Base-by-base conservation (phyloP, 495 filamentous ascomycete genomes). In the Bathelium albidoporum region DNA sequence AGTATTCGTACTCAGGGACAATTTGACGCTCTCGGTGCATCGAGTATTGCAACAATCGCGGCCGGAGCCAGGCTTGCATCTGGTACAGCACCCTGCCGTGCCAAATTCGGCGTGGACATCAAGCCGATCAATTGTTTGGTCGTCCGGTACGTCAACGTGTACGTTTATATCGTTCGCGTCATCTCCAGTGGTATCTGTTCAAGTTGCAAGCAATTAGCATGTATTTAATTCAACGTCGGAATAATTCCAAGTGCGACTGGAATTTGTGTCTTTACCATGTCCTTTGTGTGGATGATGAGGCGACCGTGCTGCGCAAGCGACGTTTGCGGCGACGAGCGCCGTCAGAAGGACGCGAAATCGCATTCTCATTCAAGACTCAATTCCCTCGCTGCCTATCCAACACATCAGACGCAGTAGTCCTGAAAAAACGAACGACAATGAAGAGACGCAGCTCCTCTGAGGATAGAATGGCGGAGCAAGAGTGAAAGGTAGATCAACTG, bases 401-500 rank as follows among this genome's bases (percentile, higher is more conserved):
- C 20, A 28, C 49, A 55, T 55, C 16, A 29, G 49, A 55, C 24
- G 12, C 24, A 55, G 24, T 9, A 16, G 29, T 55, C 49, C 49
- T n/a, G n/a, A n/a, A n/a, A 55, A 55, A 55, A 55, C 49, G 20
- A 29, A 20, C 24, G 49, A 16, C 49, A 55, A 55, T 55, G 49
- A 29, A 29, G 49, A 55, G 20, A 20, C 49, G 16, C 5, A 55
- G 49, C 49, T 26, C 7, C 20, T 29, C 24, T 55, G 49, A 55
- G 49, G 20, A 55, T 55, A 55, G 49, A 29, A 29, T 26, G 24
- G 24, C 26, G 29, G 49, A 32, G 49, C 49, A 55, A 20, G 44
- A 49, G n/a, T 20, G 44, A 49, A 20, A 9, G 49, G 16, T 16
- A 16, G 20, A 11, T 55, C 7, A 28, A 5, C 29, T 55, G 12